These are phyloP conservation scores for Nemania sp. DNA, from an alignment of 2,329 filamentous ascomycete genomes.

Conservation along the genomic window DNA sequence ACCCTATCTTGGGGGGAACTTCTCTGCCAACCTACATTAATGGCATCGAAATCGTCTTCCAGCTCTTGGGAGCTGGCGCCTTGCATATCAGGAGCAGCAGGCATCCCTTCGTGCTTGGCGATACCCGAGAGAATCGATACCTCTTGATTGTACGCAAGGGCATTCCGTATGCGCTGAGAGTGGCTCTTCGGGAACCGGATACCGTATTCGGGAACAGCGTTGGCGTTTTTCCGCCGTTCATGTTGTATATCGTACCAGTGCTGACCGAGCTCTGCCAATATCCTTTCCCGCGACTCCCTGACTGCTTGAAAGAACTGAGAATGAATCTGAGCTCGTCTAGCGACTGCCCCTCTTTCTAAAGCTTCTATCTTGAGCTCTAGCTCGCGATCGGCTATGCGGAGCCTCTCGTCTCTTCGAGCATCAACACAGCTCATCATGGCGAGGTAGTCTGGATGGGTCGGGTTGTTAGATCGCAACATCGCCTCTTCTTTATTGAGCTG, in stretches of 20 bases:
- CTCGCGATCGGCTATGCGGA: conserved; percentile 74
- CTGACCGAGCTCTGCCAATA: conserved; percentile 79
- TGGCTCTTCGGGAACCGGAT: conserved; percentile 78
- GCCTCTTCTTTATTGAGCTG: conserved; percentile 73
- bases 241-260: conserved; percentile 93
- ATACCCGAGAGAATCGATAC: conserved; percentile 88
- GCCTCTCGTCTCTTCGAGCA: conserved; percentile 77
- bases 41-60: conserved; percentile 85
- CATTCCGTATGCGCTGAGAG: conserved; percentile 78
- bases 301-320: conserved; percentile 88
- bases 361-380: conserved; percentile 74
- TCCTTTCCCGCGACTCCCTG: conserved; percentile 78
- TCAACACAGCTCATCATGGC: conserved; percentile 88
- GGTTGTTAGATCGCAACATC: conserved; percentile 60
- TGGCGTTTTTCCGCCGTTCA: conserved; percentile 77
- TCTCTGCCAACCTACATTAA: conserved; percentile 70
- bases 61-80: conserved; percentile 73
- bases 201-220: conserved; percentile 79
- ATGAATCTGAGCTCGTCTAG: conserved; percentile 82
- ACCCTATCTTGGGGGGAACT: background rate
- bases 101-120: conserved; percentile 94
- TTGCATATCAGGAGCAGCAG: conserved; percentile 83
- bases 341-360: conserved; percentile 74
- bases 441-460: conserved; percentile 89
- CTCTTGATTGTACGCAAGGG: conserved; percentile 91